Conservation (phyloP, 202 grass and related monocot genomes). For the Dendrocalamus latiflorus region DNA sequence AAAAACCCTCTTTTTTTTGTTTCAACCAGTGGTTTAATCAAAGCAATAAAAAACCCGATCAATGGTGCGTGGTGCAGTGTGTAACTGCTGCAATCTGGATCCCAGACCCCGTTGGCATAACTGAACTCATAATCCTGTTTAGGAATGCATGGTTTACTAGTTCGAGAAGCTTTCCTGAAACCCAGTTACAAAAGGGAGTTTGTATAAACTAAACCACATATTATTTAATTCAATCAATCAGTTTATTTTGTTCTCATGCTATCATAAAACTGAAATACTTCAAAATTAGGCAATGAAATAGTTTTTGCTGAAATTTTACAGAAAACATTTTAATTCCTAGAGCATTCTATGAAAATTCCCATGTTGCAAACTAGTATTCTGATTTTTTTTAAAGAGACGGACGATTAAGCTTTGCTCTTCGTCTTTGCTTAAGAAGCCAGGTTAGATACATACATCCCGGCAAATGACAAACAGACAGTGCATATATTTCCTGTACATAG, state of each 20-base stretch:
- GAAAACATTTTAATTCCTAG: background rate
- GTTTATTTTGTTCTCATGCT: background rate
- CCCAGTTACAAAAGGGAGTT: background rate
- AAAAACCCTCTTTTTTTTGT: background rate
- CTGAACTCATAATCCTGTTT: background rate
- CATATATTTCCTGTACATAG: background rate
- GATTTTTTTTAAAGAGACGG: background rate
- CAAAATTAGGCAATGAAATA: background rate
- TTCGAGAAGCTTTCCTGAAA: background rate
- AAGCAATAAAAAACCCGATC: background rate
- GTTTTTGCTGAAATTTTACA: background rate
- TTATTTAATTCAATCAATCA: background rate
- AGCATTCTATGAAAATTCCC: background rate
- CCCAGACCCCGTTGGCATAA: background rate
- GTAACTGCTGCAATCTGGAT: background rate
- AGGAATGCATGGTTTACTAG: background rate
- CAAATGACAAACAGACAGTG: background rate
- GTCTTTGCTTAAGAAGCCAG: background rate
- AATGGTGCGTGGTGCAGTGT: background rate
- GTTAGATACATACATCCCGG: background rate
- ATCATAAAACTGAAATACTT: background rate
- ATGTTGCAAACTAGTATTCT: background rate
- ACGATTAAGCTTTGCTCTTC: background rate
- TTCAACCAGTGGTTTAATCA: background rate
- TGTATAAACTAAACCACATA: background rate